A percentile compares a stretch with the other conserved stretches of the same genome.
These are phyloP conservation scores for Tolypocladium cylindrosporum DNA, from an alignment of 2,329 filamentous ascomycete species.

Conservation along the genomic window DNA sequence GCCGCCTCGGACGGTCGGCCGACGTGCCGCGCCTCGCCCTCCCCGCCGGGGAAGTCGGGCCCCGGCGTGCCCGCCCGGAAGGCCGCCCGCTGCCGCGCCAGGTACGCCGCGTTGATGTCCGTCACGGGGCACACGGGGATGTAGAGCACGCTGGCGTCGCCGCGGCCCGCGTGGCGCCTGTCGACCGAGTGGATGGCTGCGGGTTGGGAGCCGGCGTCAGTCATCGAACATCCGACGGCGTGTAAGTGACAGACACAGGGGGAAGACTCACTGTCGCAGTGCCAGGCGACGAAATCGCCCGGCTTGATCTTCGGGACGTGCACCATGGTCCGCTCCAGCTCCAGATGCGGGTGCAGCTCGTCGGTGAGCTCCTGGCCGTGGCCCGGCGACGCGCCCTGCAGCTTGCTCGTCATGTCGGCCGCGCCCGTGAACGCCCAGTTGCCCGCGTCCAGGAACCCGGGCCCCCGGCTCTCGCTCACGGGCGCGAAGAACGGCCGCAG, in stretches of 20 bases:
- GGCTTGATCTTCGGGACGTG: slow-evolving; percentile 58
- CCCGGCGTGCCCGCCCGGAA: slow-evolving; percentile 59
- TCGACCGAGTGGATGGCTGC: slow-evolving; percentile 71
- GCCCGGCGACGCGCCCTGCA: slow-evolving; percentile 63
- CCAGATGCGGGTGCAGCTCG: slow-evolving; percentile 62
- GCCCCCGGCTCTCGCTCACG: slow-evolving; percentile 13
- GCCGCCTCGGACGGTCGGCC: slow-evolving; percentile 32
- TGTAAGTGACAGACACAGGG: not conserved
- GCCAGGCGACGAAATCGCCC: slow-evolving; percentile 77
- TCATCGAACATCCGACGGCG: too few relatives aligned
- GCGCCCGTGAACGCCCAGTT: slow-evolving; percentile 51
- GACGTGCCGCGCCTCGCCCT: slow-evolving; percentile 50
- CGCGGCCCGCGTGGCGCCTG: slow-evolving; percentile 57
- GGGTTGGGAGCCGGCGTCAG: not conserved
- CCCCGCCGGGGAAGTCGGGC: slow-evolving; percentile 63
- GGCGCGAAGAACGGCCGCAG: slow-evolving; percentile 75
- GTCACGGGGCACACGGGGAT: slow-evolving; percentile 82
- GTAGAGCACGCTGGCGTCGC: slow-evolving; percentile 78
- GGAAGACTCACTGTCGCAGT: slow-evolving; percentile 53
- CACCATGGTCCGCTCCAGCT: slow-evolving; percentile 58
- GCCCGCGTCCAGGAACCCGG: slow-evolving; percentile 32
- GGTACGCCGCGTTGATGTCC: slow-evolving; percentile 60
- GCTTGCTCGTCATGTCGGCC: slow-evolving; percentile 39
- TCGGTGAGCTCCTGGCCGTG: slow-evolving; percentile 61
- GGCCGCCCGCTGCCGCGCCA: slow-evolving; percentile 58